Base-by-base conservation (phyloP, 2,329 filamentous ascomycete species). In the Talaromyces amestolkiae region DNA sequence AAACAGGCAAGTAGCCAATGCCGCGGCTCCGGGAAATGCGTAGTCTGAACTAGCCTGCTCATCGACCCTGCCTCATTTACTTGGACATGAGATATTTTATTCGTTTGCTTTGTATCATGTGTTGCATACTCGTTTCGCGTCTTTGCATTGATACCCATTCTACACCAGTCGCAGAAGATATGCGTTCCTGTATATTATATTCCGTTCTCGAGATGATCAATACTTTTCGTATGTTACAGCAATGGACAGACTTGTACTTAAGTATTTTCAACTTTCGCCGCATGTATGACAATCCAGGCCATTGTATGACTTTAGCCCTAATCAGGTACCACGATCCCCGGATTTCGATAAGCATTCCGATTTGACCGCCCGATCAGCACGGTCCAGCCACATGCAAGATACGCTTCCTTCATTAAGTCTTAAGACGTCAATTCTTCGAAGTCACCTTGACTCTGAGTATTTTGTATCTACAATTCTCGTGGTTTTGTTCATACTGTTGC, bases 1-100 rank as follows among this genome's bases (percentile, higher is more conserved):
- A 59, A 72, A 72, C 19, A 76, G 73, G 68, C 72, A 77, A 24
- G 72, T 77, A 19, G 76, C 78, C 64, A 70, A 69, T 33, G 58
- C 66, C 10, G 62, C 58, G 24, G 62, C 58, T 41, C 49, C 54
- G 9, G 54, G 61, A 47, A 62, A 35, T 39, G 22, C 24, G 51
- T 45, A 54, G 53, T 5, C 22, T 47, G 24, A 53, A 19, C 9
- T 24, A 31, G 13, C 13, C 24, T n/a, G 10, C 45, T 31, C 27
- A 54, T 13, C 9, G 11, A 54, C 19, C 31, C 17, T 54, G 27
- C 22, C 6, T 22, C n/a, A 8, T 54, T 35, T 33, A 11, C 33
- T 39, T 37, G 11, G 53, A 10, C 33, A 56, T 37, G 33, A 37
- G 19, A 37, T 39, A 8, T 22, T 56, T 22, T 4, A 33, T 56